Evolutionary conservation across 257 asterid genomes (phyloP).

Genomic region (Nicotiana paniculata): DNA sequence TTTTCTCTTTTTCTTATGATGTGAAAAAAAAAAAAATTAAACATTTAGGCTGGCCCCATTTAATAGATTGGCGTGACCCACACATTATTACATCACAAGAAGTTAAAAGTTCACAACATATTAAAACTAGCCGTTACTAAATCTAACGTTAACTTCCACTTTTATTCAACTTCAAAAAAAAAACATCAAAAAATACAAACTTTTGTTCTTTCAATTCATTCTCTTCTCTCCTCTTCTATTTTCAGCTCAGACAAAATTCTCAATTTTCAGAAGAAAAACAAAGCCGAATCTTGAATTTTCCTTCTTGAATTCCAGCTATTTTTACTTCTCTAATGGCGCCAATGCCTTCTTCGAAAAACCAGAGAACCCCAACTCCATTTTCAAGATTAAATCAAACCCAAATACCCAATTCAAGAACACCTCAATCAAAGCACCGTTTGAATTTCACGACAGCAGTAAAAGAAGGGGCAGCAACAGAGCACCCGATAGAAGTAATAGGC

Average conservation of each 20-base stretch:
- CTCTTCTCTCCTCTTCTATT: background rate
- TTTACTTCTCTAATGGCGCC: slow-evolving; percentile 37
- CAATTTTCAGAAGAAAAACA: background rate
- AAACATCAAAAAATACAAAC: background rate
- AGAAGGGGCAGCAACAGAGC: slow-evolving; percentile 37
- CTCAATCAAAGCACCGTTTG: slow-evolving; percentile 51
- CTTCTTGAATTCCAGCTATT: background rate
- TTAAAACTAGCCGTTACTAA: background rate
- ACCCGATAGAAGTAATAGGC: slow-evolving; percentile 88
- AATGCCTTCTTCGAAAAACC: slow-evolving; percentile 49
- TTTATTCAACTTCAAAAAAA: no score
- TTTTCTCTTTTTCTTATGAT: no score
- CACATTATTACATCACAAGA: no score
- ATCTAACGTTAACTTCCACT: background rate
- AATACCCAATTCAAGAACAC: slow-evolving; percentile 39
- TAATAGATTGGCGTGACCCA: no score
- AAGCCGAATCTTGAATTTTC: background rate
- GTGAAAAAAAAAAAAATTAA: no score
- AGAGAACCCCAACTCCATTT: slow-evolving; percentile 24
- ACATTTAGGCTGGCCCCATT: background rate
- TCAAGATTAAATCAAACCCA: slow-evolving; percentile 21
- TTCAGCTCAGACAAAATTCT: background rate
- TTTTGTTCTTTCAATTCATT: background rate
- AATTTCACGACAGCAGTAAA: slow-evolving; percentile 30
- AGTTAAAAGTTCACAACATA: background rate